phyloP scores from a whole-genome alignment of 2,329 filamentous ascomycete genomes.

The Stachybotrys chlorohalonatus region DNA sequence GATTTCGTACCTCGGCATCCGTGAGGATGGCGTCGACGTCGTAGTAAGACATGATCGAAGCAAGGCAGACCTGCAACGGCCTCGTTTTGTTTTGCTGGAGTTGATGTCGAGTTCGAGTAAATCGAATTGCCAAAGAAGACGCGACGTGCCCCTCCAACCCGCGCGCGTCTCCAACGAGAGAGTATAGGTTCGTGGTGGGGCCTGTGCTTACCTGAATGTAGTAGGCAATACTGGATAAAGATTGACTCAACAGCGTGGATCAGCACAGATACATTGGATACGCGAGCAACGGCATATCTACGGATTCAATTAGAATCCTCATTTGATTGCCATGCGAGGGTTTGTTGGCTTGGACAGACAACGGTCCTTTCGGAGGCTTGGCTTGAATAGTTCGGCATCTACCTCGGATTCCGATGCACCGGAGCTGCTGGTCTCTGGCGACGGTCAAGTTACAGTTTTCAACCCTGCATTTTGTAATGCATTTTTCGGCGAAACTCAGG shows the following conservation, averaged over 20 bases:
- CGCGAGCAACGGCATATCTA: too few relatives aligned
- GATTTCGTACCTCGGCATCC: constrained; percentile 57
- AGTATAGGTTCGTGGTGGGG: not conserved
- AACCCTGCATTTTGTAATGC: too few relatives aligned
- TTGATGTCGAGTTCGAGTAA: not conserved
- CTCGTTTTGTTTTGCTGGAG: not conserved
- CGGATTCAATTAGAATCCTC: too few relatives aligned
- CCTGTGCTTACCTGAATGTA: not conserved
- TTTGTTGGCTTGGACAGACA: not conserved
- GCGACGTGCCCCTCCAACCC: not conserved
- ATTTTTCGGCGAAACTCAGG: too few relatives aligned
- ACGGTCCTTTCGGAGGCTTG: not conserved
- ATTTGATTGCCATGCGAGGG: too few relatives aligned
- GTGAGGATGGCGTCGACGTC: constrained; percentile 78
- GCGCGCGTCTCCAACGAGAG: not conserved
- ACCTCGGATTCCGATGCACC: too few relatives aligned
- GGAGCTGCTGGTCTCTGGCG: too few relatives aligned
- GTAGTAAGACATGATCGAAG: constrained; percentile 61
- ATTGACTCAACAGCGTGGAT: too few relatives aligned
- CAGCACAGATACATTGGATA: too few relatives aligned
- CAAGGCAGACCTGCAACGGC: not conserved
- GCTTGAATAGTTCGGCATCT: too few relatives aligned
- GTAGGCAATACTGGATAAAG: not conserved
- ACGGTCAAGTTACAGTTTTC: too few relatives aligned
- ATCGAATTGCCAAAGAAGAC: not conserved